Percentiles rank a stretch among this genome's conserved stretches.
phyloP scores from a whole-genome alignment of 2,329 filamentous ascomycete species.

The Neurospora crassa region DNA sequence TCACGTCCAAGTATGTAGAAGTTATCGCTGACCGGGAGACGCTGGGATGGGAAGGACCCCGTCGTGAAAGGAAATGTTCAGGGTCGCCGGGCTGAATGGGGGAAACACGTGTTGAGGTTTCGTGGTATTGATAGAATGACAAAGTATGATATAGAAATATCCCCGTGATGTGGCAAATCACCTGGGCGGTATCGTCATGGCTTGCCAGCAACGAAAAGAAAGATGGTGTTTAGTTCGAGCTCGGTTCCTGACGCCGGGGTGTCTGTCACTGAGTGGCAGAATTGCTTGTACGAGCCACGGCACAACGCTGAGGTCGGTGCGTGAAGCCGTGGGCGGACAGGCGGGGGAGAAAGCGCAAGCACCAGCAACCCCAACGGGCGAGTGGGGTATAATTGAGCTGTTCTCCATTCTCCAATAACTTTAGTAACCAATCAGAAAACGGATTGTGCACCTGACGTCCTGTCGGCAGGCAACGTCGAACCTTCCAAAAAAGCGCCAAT shows the following conservation, averaged over 20 bases:
- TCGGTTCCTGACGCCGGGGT: neutral
- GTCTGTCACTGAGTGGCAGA: neutral
- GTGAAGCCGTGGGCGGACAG: neutral
- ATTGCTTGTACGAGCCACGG: neutral
- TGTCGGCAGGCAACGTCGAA: neutral
- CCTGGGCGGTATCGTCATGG: neutral
- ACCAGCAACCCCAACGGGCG: no score
- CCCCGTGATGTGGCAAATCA: neutral
- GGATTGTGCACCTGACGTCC: neutral
- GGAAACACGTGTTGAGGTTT: neutral
- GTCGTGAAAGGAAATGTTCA: neutral
- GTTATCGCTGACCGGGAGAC: neutral
- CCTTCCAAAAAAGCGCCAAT: neutral
- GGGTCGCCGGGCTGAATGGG: neutral
- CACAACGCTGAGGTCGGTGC: neutral
- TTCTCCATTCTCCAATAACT: neutral
- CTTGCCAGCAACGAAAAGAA: neutral
- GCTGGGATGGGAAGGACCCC: neutral
- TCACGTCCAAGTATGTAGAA: neutral
- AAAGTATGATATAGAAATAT: neutral
- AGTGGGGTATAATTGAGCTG: neutral
- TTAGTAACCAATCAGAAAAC: neutral
- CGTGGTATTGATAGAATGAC: neutral
- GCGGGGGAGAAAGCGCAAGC: neutral
- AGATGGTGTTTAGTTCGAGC: neutral